Evolutionary conservation across 2,329 filamentous ascomycete species (phyloP).

Genomic region (Eutypella sp.): DNA sequence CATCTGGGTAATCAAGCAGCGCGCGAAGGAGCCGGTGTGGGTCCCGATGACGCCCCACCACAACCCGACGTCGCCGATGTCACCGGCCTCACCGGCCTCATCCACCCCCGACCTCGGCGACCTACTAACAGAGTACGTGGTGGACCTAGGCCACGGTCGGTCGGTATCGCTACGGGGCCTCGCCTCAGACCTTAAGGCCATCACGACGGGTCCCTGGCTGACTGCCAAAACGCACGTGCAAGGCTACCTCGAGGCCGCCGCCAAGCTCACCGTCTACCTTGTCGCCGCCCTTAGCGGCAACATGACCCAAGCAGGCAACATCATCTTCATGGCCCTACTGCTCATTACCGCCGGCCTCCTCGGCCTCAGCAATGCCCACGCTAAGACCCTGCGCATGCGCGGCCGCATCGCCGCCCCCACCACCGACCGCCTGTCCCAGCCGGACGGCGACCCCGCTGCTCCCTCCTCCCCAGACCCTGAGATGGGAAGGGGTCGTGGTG

Average conservation of each 20-base stretch:
- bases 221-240: conserved; percentile 45
- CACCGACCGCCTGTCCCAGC: conserved; percentile 17
- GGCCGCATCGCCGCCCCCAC: conserved; percentile 39
- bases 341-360: conserved; percentile 49
- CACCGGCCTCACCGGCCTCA: conserved; percentile 8
- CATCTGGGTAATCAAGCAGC: conserved; percentile 50
- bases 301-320: conserved; percentile 45
- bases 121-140: conserved; percentile 39
- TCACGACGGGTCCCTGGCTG: conserved; percentile 55
- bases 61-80: too few relatives aligned
- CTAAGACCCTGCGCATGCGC: conserved; percentile 44
- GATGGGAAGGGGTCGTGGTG: too few relatives aligned
- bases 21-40: conserved; percentile 24
- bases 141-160: conserved; percentile 48
- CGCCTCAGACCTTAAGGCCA: conserved; percentile 52
- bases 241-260: conserved; percentile 45
- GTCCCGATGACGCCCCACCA: conserved; percentile 1
- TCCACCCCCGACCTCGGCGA: conserved; percentile 14
- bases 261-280: conserved; percentile 55
- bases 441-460: not conserved
- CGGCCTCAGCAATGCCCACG: conserved; percentile 48
- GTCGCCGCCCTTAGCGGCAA: conserved; percentile 52
- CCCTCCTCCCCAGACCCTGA: too few relatives aligned
- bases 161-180: conserved; percentile 49
- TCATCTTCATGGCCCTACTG: conserved; percentile 47